A percentile compares a stretch with the other conserved stretches of the same genome.
These are phyloP conservation scores for Tripterygium wilfordii DNA, from an alignment of 177 flowering plant genomes.

Conservation along the genomic window DNA sequence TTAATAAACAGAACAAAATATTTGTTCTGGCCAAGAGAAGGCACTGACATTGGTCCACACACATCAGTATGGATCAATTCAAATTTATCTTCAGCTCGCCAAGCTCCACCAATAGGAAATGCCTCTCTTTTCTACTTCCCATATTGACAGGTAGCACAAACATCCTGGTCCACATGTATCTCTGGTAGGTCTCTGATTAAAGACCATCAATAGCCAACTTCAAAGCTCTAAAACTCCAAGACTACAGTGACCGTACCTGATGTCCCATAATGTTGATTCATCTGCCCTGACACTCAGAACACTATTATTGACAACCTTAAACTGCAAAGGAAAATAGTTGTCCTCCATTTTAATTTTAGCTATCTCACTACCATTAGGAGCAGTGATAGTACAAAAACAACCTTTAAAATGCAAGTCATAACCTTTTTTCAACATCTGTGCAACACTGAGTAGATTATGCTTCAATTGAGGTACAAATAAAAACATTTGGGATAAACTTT, in stretches of 20 bases:
- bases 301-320: too few species aligned
- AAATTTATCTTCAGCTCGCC: neutral
- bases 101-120: too few species aligned
- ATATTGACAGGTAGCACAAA: neutral
- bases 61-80: conserved; percentile 2
- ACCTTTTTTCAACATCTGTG: neutral
- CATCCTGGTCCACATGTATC: too few species aligned
- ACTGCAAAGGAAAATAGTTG: neutral
- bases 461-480: neutral
- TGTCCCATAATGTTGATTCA: too few species aligned
- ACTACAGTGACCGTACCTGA: too few species aligned
- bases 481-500: neutral
- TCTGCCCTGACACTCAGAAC: too few species aligned
- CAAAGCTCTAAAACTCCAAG: too few species aligned
- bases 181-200: too few species aligned
- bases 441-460: conserved; percentile 1
- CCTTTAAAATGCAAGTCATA: neutral
- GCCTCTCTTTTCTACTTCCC: neutral
- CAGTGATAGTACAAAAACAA: neutral
- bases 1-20: conserved; percentile 2
- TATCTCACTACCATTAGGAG: too few species aligned
- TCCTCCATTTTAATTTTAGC: too few species aligned
- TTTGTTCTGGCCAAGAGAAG: conserved; percentile 2
- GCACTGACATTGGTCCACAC: neutral
- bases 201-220: too few species aligned